Percentiles rank a stretch among this genome's conserved stretches.
Evolutionary conservation across 2,329 filamentous ascomycete genomes (phyloP).

Genomic region (Colletotrichum brevisporum): DNA sequence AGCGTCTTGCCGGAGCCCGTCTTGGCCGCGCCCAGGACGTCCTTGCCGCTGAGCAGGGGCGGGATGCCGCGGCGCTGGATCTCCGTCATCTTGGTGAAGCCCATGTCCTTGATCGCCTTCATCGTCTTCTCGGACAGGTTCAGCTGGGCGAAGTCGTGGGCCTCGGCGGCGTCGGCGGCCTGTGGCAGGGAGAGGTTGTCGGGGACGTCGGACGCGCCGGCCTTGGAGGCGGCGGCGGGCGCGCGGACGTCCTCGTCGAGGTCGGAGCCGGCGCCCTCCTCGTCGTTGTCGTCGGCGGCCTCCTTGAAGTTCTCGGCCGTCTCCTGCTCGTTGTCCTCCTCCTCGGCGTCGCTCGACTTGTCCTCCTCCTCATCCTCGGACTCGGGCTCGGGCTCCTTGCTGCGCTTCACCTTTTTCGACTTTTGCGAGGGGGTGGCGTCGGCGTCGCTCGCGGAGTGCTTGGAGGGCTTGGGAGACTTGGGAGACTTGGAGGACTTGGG

Average conservation of each 20-base stretch:
- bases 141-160: conserved; percentile 83
- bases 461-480: neutral
- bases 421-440: conserved; percentile 51
- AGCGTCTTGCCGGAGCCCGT: conserved; percentile 97
- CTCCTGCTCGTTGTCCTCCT: conserved; percentile 49
- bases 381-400: conserved; percentile 47
- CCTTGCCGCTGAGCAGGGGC: conserved; percentile 87
- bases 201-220: conserved; percentile 50
- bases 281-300: conserved; percentile 43
- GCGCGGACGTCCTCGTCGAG: conserved; percentile 43
- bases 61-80: conserved; percentile 92
- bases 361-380: conserved; percentile 45
- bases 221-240: conserved; percentile 21
- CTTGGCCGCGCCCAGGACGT: conserved; percentile 95
- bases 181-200: conserved; percentile 64
- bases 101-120: conserved; percentile 91
- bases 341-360: conserved; percentile 46
- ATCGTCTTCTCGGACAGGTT: conserved; percentile 90
- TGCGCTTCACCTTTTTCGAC: conserved; percentile 59
- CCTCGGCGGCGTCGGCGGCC: conserved; percentile 71
- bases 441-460: conserved; percentile 41
- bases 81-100: conserved; percentile 94
- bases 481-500: conserved; percentile 8
- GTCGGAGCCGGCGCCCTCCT: conserved; percentile 44
- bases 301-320: conserved; percentile 45